A percentile compares a stretch with the other conserved stretches of the same genome.
Evolutionary conservation across 441 rosid genomes (phyloP).

Genomic region (Adansonia madagascariensis): DNA sequence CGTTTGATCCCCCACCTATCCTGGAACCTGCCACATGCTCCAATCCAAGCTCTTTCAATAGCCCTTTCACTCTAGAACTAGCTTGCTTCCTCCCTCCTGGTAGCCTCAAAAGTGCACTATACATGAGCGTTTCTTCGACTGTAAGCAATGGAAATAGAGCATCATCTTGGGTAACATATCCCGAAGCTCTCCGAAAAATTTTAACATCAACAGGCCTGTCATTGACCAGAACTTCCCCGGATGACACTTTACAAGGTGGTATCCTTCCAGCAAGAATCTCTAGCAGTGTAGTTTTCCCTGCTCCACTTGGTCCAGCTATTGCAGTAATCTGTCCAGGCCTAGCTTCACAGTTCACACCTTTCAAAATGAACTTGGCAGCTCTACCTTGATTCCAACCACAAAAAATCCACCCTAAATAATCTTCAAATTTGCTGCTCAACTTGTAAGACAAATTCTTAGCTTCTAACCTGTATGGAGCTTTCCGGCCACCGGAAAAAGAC

Average conservation of each 20-base stretch:
- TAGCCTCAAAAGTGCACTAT: slow-evolving; percentile 78
- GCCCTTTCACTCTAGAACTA: slow-evolving; percentile 47
- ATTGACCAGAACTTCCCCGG: slow-evolving; percentile 71
- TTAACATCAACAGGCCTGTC: slow-evolving; percentile 55
- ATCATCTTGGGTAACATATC: slow-evolving; percentile 87
- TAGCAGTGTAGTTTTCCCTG: slow-evolving; percentile 86
- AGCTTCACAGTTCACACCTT: slow-evolving; percentile 66
- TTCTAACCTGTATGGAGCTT: slow-evolving; percentile 52
- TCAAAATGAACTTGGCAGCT: slow-evolving; percentile 50
- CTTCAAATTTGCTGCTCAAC: slow-evolving; percentile 48
- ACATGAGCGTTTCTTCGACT: slow-evolving; percentile 78
- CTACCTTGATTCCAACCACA: slow-evolving; percentile 32
- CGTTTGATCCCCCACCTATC: slow-evolving; percentile 58
- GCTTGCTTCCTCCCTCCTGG: slow-evolving; percentile 55
- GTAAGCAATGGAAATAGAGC: slow-evolving; percentile 81
- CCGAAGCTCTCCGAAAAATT: slow-evolving; percentile 63
- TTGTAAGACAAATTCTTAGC: slow-evolving; percentile 60
- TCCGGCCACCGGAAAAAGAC: slow-evolving; percentile 41
- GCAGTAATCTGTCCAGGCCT: slow-evolving; percentile 69
- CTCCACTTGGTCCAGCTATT: slow-evolving; percentile 86
- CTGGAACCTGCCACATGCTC: slow-evolving; percentile 62
- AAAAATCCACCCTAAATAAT: slow-evolving; percentile 33
- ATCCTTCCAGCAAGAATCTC: slow-evolving; percentile 85
- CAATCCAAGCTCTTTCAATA: slow-evolving; percentile 72
- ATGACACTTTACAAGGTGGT: slow-evolving; percentile 42